Base-by-base conservation (phyloP, 1,284 basidiomycete genomes). In the Ceraceosorus guamensis region DNA sequence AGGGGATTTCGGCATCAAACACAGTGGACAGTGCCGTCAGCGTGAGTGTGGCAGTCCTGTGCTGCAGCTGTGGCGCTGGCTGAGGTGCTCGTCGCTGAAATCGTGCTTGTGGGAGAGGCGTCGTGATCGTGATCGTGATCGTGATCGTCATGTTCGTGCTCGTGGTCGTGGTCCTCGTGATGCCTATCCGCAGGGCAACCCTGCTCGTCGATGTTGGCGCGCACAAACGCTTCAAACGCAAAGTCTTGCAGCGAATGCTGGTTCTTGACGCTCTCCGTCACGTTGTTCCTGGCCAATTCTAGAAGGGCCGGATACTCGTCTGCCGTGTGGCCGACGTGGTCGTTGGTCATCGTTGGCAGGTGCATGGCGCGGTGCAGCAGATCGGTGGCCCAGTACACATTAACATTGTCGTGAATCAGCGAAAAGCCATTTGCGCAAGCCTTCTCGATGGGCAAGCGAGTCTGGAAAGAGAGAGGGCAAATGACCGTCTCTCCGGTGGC, bases 401-500 rank as follows among this genome's bases (percentile, higher is more conserved):
- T 66, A 6, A 73, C 68, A 6, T 73, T 65, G 41, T 62, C 57
- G 2, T 43, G 56, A 13, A 71, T 72, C 11, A 80, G 70, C 34
- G 65, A 60, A 63, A 74, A 78, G 33, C 78, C 77, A 52, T 62
- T 54, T 32, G 68, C 69, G 59, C 77, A 79, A 55, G 77, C 37
- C 35, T 59, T 48, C 37, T 65, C 61, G 32, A 66, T 46, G 4
- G 59, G 51, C 4, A 55, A 53, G n/a, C 70, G 56, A 14, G 53
- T 59, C 1, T 45, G 32, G 62, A 63, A 72, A 2, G 63, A 65
- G 5, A 58, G 56, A 1, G 63, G 54, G 59, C 68, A 72, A 50
- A 75, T 75, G 39, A 77, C 79, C 2, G 79, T 80, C 65, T 80
- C 79, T 7, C 57, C 46, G 3, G 78, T 78, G 3, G 73, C 78